A percentile compares a stretch with the other conserved stretches of the same genome.
These are phyloP conservation scores for Boletus rubescentipes DNA, from an alignment of 768 basidiomycete species.

Conservation along the genomic window DNA sequence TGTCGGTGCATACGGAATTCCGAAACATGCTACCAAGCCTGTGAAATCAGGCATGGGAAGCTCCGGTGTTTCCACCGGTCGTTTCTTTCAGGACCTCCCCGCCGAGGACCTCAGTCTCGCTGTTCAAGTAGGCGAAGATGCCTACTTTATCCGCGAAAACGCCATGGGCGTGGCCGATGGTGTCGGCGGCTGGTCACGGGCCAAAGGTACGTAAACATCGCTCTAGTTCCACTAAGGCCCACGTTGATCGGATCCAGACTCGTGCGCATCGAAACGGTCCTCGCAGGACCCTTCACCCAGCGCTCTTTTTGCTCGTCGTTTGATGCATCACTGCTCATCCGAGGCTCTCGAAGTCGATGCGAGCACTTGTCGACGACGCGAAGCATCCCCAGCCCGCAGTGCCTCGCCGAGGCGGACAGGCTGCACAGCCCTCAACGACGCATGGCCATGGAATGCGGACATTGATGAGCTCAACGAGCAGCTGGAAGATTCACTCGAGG, in stretches of 20 bases:
- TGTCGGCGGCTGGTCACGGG: slow-evolving; percentile 84
- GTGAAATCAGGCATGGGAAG: slow-evolving; percentile 30
- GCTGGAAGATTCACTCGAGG: slow-evolving; percentile 49
- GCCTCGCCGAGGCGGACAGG: slow-evolving; percentile 45
- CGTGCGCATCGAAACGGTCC: slow-evolving; percentile 30
- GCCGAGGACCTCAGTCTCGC: slow-evolving; percentile 46
- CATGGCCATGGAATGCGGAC: slow-evolving; percentile 32
- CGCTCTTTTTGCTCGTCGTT: slow-evolving; percentile 67
- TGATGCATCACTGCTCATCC: slow-evolving; percentile 84
- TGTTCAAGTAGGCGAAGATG: slow-evolving; percentile 89
- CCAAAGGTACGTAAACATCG: slow-evolving; percentile 36
- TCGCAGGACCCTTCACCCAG: slow-evolving; percentile 41
- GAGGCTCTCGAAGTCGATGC: slow-evolving; percentile 38
- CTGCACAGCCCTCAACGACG: slow-evolving; percentile 23
- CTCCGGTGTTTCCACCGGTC: slow-evolving; percentile 19
- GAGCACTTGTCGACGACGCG: slow-evolving; percentile 14
- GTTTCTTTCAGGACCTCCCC: slow-evolving; percentile 30
- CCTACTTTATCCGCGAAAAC: slow-evolving; percentile 79
- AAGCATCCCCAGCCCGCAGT: slow-evolving; percentile 39
- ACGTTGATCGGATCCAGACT: slow-evolving; percentile 17
- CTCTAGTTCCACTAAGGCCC: slow-evolving; percentile 3
- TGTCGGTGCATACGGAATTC: slow-evolving; percentile 83
- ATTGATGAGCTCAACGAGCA: slow-evolving; percentile 45
- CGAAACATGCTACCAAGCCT: slow-evolving; percentile 47
- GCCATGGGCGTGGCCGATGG: slow-evolving; percentile 95